phyloP scores from a whole-genome alignment of 495 filamentous ascomycete genomes.

The Tuber borchii region DNA sequence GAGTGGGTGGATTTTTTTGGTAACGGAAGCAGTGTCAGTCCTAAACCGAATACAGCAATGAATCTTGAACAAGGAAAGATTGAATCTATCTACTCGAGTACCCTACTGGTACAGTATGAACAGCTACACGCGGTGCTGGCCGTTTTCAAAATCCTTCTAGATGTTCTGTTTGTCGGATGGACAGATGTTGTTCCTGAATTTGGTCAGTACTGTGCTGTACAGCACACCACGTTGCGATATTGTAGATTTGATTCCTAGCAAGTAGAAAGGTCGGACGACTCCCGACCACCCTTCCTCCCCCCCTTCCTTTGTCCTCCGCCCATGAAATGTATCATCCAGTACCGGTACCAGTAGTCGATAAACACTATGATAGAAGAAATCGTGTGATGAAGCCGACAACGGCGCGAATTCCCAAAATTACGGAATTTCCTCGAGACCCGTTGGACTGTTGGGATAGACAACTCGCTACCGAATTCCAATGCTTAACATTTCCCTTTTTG shows the following conservation, averaged over 20 bases:
- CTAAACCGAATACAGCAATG: constrained; percentile 2
- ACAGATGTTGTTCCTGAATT: neutral
- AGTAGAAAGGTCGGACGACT: neutral
- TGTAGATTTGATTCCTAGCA: neutral
- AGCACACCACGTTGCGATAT: neutral
- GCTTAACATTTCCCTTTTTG: constrained; percentile 11
- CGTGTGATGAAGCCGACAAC: neutral
- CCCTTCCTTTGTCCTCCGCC: neutral
- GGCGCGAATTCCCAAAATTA: neutral
- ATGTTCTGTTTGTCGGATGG: neutral
- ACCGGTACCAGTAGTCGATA: neutral
- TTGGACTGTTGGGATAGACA: neutral
- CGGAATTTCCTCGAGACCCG: neutral
- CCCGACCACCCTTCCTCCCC: neutral
- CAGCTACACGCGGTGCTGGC: neutral
- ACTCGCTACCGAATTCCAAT: constrained; percentile 30
- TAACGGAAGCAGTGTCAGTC: constrained; percentile 3
- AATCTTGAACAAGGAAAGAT: neutral
- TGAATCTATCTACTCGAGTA: neutral
- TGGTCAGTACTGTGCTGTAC: neutral
- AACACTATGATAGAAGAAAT: neutral
- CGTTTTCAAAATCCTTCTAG: constrained; percentile 5
- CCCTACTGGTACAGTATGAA: neutral
- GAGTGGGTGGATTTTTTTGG: neutral
- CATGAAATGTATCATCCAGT: neutral